Conservation (phyloP, 2,329 filamentous ascomycete species). For the Stemphylium beticola region DNA sequence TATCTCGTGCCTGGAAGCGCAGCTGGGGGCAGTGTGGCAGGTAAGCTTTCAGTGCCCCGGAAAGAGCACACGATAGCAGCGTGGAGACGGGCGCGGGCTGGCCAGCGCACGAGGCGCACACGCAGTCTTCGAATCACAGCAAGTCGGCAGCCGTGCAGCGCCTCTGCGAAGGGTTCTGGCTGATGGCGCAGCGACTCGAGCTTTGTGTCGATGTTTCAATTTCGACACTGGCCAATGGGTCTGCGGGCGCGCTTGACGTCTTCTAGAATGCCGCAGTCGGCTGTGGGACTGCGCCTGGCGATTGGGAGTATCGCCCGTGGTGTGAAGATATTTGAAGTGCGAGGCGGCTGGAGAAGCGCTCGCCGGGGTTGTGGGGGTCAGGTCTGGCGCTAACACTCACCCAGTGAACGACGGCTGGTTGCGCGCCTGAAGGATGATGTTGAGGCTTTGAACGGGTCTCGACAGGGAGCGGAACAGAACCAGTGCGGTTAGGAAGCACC, state of each 20-base stretch:
- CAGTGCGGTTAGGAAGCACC: constrained; percentile 10
- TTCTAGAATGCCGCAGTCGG: constrained; percentile 29
- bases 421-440: constrained; percentile 19
- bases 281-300: constrained; percentile 21
- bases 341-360: constrained; percentile 46
- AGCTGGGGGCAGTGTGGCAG: constrained; percentile 14
- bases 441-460: constrained; percentile 16
- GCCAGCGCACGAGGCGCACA: constrained; percentile 36
- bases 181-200: constrained; percentile 24
- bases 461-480: constrained; percentile 13
- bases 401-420: constrained; percentile 39
- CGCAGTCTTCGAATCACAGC: constrained; percentile 31
- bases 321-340: constrained; percentile 34
- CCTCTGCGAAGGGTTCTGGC: constrained; percentile 24
- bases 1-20: constrained; percentile 6
- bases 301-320: constrained; percentile 28
- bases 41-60: neutral
- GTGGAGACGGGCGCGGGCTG: constrained; percentile 13
- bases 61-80: constrained; percentile 18
- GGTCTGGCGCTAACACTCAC: constrained; percentile 47
- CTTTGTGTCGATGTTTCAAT: constrained; percentile 31
- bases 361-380: constrained; percentile 35
- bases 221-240: constrained; percentile 35
- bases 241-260: constrained; percentile 27
- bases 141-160: constrained; percentile 31